Evolutionary conservation across 441 rosid genomes (phyloP).

Genomic region (Mallotus japonicus): DNA sequence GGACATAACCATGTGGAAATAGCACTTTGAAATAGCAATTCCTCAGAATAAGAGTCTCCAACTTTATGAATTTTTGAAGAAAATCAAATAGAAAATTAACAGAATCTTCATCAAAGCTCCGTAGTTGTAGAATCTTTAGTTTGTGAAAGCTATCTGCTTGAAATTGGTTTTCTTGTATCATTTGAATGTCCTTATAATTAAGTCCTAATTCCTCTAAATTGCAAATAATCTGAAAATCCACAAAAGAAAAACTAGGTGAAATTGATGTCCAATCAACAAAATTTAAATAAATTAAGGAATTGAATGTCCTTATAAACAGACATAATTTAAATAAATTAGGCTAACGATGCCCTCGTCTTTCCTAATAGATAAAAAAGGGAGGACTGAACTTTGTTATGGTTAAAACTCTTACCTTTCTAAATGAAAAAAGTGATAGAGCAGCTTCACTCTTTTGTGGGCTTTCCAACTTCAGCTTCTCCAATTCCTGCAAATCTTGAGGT

Average conservation of each 20-base stretch:
- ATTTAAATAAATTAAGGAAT: no score
- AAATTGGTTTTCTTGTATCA: slow-evolving; percentile 12
- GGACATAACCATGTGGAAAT: slow-evolving; percentile 10
- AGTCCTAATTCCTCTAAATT: slow-evolving; percentile 23
- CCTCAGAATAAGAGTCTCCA: slow-evolving; percentile 18
- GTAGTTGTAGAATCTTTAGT: slow-evolving; percentile 7
- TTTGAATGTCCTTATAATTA: slow-evolving; percentile 6
- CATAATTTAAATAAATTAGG: no score
- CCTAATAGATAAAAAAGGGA: no score
- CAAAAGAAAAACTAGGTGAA: background rate
- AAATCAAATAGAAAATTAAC: slow-evolving; percentile 22
- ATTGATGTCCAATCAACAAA: no score
- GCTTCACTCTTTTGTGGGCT: no score
- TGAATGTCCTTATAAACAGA: no score
- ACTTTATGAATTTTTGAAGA: slow-evolving; percentile 17
- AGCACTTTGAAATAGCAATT: slow-evolving; percentile 11
- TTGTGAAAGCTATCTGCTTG: slow-evolving; percentile 9
- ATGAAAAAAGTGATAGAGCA: slow-evolving; percentile 2
- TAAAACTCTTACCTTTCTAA: slow-evolving; percentile 5
- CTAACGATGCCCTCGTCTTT: no score
- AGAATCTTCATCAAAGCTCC: slow-evolving; percentile 11
- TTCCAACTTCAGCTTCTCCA: no score
- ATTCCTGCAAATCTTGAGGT: background rate
- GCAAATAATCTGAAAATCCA: slow-evolving; percentile 9
- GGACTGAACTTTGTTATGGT: no score